Evolutionary conservation across 331 rosid species (phyloP).

Genomic region (Malus hybrid): DNA sequence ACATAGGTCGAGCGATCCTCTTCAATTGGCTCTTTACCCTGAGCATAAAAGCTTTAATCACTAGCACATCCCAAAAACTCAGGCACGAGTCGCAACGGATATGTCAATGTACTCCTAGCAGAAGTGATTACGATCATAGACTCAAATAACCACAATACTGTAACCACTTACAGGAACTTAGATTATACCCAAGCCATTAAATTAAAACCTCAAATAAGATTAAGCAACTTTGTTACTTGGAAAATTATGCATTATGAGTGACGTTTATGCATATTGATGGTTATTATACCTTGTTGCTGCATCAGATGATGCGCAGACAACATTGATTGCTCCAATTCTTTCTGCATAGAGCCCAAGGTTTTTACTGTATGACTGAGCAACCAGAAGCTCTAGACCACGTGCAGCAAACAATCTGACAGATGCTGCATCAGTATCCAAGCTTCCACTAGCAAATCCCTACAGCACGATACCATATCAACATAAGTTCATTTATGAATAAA

Average conservation of each 20-base stretch:
- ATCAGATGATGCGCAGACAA: conserved; percentile 73
- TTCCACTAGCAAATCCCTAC: conserved; percentile 99
- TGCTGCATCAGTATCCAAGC: conserved; percentile 84
- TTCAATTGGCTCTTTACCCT: conserved; percentile 97
- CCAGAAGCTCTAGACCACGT: conserved; percentile 85
- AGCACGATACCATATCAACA: background rate
- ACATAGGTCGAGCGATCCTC: conserved; percentile 97
- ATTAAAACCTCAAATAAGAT: background rate
- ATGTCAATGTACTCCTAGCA: background rate
- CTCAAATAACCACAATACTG: background rate
- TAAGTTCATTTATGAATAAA: background rate
- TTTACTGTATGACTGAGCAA: conserved; percentile 98
- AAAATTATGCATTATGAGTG: background rate
- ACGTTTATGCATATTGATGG: background rate
- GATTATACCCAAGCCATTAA: background rate
- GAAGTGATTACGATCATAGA: no score
- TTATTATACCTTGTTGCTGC: conserved; percentile 63
- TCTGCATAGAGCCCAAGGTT: conserved; percentile 95
- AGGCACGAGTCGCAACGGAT: background rate
- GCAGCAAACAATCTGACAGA: conserved; percentile 87
- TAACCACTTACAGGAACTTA: background rate
- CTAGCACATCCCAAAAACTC: conserved; percentile 9
- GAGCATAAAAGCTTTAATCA: conserved; percentile 14
- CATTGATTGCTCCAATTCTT: conserved; percentile 94
- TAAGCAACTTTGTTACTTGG: background rate